A percentile compares a stretch with the other conserved stretches of the same genome.
Conservation (phyloP, 2,329 filamentous ascomycete species). For the Clarireedia sp. region DNA sequence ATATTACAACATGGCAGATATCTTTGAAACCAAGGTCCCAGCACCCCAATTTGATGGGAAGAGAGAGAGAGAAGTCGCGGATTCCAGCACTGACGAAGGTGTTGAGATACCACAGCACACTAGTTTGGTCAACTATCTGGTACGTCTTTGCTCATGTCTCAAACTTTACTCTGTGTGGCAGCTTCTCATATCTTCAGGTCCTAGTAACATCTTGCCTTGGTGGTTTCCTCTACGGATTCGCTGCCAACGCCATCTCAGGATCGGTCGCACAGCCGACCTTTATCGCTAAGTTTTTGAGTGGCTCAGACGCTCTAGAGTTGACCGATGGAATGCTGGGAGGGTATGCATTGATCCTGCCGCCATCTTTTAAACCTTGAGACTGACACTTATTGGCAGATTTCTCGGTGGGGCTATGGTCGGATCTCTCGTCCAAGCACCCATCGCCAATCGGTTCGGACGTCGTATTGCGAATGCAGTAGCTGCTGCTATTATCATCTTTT, state of each 20-base stretch:
- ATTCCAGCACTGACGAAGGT: not conserved
- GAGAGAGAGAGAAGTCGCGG: not conserved
- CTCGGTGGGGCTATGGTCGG: conserved; percentile 1
- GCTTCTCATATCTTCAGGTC: not conserved
- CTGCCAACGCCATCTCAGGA: conserved; percentile 2
- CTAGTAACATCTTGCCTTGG: conserved; percentile 4
- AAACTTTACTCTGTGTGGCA: not conserved
- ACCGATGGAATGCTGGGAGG: conserved; percentile 5
- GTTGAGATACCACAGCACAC: conserved; percentile 2
- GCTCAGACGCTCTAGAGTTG: conserved; percentile 1
- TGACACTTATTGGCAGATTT: not conserved
- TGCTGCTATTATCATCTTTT: conserved; percentile 13
- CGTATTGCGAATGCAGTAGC: conserved; percentile 10
- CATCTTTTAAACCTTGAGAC: not conserved
- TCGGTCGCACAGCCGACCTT: conserved; percentile 4
- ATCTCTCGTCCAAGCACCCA: conserved; percentile 1
- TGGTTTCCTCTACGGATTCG: conserved; percentile 2
- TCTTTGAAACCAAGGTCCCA: not conserved
- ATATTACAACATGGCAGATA: not conserved
- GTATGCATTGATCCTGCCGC: not conserved
- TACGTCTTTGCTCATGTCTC: not conserved
- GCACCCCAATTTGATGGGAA: not conserved
- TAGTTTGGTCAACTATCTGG: conserved; percentile 3
- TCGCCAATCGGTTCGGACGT: not conserved
- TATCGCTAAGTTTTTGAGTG: conserved; percentile 1